A percentile compares a stretch with the other conserved stretches of the same genome.
These are phyloP conservation scores for Teunomyces aglyptinius DNA, from an alignment of 805 yeast genomes.

Conservation along the genomic window DNA sequence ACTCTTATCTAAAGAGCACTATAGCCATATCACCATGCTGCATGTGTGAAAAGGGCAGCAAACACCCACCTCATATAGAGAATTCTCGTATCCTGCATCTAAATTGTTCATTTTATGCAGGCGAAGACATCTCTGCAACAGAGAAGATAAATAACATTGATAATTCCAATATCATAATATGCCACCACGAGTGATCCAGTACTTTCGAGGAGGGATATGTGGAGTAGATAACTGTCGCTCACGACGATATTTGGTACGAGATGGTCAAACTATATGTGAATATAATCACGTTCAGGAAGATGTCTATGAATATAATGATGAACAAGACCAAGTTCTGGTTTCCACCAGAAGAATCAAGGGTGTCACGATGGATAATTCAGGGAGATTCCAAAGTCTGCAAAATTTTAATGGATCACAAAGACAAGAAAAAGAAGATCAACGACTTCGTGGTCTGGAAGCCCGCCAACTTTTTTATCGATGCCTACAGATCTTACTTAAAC, in stretches of 20 bases:
- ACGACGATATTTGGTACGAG: conserved; percentile 62
- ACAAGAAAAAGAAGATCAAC: conserved; percentile 5
- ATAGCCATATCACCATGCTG: no score
- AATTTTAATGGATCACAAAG: conserved; percentile 1
- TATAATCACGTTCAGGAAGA: conserved; percentile 89
- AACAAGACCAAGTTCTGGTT: conserved; percentile 60
- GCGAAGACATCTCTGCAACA: no score
- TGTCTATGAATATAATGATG: conserved; percentile 75
- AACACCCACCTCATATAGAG: no score
- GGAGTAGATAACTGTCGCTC: conserved; percentile 91
- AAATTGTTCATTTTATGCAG: no score
- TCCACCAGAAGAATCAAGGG: conserved; percentile 56
- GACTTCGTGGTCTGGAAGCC: conserved; percentile 50
- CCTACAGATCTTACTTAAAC: conserved; percentile 50
- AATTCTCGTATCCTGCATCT: no score
- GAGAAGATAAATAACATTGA: no score
- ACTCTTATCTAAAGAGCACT: no score
- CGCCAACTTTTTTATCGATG: conserved; percentile 42
- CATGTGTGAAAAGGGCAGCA: no score
- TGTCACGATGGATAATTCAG: conserved; percentile 11
- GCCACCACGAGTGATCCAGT: conserved; percentile 21
- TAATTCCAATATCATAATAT: conserved; percentile 13
- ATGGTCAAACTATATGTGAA: conserved; percentile 83
- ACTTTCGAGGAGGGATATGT: conserved; percentile 77
- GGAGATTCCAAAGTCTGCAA: conserved; percentile 5